phyloP scores from a whole-genome alignment of 1,139 yeast genomes.

The Kurtzmaniella natalensis region DNA sequence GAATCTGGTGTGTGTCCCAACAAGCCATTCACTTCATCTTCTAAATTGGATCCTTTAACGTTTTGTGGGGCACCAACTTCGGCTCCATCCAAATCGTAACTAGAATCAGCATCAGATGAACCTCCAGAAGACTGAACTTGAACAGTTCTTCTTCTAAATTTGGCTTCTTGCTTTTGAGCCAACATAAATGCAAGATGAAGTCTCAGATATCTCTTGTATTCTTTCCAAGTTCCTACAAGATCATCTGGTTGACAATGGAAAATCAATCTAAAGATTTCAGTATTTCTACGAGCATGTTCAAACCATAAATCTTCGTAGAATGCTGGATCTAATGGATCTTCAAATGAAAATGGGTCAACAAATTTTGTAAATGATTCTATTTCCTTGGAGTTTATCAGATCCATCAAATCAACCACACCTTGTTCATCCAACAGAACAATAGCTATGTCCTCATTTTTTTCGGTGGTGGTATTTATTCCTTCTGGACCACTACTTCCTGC shows the following conservation, averaged over 20 bases:
- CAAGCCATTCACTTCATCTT: constrained; percentile 2
- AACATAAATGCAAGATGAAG: constrained; percentile 52
- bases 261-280: constrained; percentile 73
- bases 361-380: constrained; percentile 37
- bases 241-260: constrained; percentile 97
- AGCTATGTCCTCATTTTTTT: constrained; percentile 33
- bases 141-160: constrained; percentile 19
- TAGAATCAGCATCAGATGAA: constrained; percentile 13
- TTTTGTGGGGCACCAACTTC: constrained; percentile 9
- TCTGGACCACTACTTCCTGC: background rate
- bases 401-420: constrained; percentile 42
- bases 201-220: constrained; percentile 68
- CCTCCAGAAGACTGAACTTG: constrained; percentile 7
- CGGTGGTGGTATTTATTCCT: background rate
- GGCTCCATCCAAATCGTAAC: constrained; percentile 10
- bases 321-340: constrained; percentile 74
- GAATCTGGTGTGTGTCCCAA: background rate
- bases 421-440: constrained; percentile 44
- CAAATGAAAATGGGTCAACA: constrained; percentile 83
- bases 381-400: constrained; percentile 29
- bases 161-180: constrained; percentile 43
- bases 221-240: constrained; percentile 81
- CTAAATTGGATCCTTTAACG: background rate
- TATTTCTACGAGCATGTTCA: constrained; percentile 79
- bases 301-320: constrained; percentile 90